Percentiles rank a stretch among this genome's conserved stretches.
Evolutionary conservation across 345 rosid genomes (phyloP).

Genomic region (Gossypium sturtianum): DNA sequence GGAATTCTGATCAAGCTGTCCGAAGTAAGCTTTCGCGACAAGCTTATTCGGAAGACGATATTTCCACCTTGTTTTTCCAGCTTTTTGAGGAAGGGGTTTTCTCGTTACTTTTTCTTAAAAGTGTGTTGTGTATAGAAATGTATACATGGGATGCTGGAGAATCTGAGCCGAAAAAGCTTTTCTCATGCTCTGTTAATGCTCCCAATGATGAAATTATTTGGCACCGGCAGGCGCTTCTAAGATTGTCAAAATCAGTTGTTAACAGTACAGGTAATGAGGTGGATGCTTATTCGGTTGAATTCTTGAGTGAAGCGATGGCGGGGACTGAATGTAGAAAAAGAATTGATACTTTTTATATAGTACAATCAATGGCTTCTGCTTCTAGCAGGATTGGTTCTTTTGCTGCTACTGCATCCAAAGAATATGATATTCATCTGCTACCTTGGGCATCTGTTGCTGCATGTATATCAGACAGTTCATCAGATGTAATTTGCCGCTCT

Average conservation of each 20-base stretch:
- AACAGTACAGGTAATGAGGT: slow-evolving; percentile 32
- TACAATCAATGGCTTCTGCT: slow-evolving; percentile 77
- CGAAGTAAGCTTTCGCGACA: slow-evolving; percentile 85
- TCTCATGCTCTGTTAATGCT: slow-evolving; percentile 48
- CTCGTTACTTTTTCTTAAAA: slow-evolving; percentile 74
- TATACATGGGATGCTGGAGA: slow-evolving; percentile 72
- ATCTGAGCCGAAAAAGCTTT: slow-evolving; percentile 62
- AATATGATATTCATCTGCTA: slow-evolving; percentile 80
- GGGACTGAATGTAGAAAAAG: slow-evolving; percentile 45
- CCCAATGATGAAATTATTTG: slow-evolving; percentile 42
- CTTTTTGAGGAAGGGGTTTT: slow-evolving; percentile 76
- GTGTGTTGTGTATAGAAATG: slow-evolving; percentile 67
- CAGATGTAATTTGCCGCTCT: slow-evolving; percentile 42
- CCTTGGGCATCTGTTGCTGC: slow-evolving; percentile 99
- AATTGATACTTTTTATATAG: slow-evolving; percentile 60
- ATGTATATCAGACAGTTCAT: slow-evolving; percentile 57
- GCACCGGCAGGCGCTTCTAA: slow-evolving; percentile 73
- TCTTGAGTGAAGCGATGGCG: slow-evolving; percentile 49
- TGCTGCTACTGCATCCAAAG: slow-evolving; percentile 80
- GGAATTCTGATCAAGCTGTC: slow-evolving; percentile 70
- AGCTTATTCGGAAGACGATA: slow-evolving; percentile 54
- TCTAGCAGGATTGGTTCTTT: slow-evolving; percentile 70
- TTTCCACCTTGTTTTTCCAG: slow-evolving; percentile 65
- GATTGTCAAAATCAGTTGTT: slow-evolving; percentile 50
- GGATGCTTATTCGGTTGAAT: slow-evolving; percentile 72